These are phyloP conservation scores for Aspergillus quadrilineatus DNA, from an alignment of 2,329 filamentous ascomycete species.

Conservation along the genomic window DNA sequence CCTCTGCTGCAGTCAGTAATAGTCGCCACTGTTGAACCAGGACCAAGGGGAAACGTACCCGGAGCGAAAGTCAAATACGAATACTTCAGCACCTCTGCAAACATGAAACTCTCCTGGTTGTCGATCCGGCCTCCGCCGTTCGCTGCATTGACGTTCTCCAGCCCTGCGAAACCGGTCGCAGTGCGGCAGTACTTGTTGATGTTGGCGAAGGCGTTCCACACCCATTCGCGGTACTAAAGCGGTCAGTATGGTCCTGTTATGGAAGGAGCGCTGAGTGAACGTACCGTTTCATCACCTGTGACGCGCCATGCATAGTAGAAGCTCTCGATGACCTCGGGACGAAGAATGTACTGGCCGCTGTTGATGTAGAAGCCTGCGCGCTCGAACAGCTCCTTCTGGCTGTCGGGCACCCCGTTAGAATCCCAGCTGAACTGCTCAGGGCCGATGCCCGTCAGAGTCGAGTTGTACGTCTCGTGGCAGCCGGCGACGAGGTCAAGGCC, in stretches of 20 bases:
- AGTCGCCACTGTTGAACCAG: not conserved
- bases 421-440: slow-evolving; percentile 70
- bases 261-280: not conserved
- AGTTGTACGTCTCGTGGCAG: slow-evolving; percentile 71
- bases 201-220: slow-evolving; percentile 72
- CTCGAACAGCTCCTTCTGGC: slow-evolving; percentile 61
- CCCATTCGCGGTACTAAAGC: slow-evolving; percentile 71
- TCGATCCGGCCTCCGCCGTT: slow-evolving; percentile 64
- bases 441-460: slow-evolving; percentile 70
- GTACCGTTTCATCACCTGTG: slow-evolving; percentile 64
- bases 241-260: slow-evolving; percentile 12
- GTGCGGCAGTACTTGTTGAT: slow-evolving; percentile 65
- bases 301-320: slow-evolving; percentile 84
- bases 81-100: slow-evolving; percentile 87
- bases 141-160: slow-evolving; percentile 64
- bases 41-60: slow-evolving; percentile 22
- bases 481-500: slow-evolving; percentile 69
- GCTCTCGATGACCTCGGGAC: slow-evolving; percentile 79
- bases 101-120: slow-evolving; percentile 83
- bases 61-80: slow-evolving; percentile 67
- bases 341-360: slow-evolving; percentile 62
- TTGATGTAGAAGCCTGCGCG: slow-evolving; percentile 71
- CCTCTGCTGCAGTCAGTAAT: slow-evolving; percentile 47
- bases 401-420: slow-evolving; percentile 48
- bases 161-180: slow-evolving; percentile 65